phyloP scores from a whole-genome alignment of 768 basidiomycete species.

The Mycena amicta region DNA sequence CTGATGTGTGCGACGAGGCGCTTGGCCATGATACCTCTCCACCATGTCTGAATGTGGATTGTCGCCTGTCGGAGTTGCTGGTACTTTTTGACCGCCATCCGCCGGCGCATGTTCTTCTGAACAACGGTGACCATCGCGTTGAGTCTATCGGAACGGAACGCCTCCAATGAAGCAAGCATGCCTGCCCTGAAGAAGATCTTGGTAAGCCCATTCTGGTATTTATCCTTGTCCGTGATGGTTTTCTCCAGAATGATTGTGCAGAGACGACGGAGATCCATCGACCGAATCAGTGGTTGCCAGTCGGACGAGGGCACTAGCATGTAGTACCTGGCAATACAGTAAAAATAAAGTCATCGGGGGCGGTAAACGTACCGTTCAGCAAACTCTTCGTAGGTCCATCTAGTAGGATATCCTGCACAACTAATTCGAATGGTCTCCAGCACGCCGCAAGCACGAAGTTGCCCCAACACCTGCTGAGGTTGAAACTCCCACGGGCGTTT shows the following conservation, averaged over 20 bases:
- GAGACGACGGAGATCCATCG: slow-evolving; percentile 75
- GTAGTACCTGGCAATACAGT: slow-evolving; percentile 70
- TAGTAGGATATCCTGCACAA: slow-evolving; percentile 97
- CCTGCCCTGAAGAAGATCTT: slow-evolving; percentile 99
- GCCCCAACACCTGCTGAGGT: slow-evolving; percentile 92
- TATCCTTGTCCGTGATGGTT: slow-evolving; percentile 91
- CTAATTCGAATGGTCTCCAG: slow-evolving; percentile 98
- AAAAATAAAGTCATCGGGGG: neutral
- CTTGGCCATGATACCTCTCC: slow-evolving; percentile 84
- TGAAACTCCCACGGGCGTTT: slow-evolving; percentile 98
- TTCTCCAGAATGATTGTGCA: slow-evolving; percentile 83
- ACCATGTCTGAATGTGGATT: slow-evolving; percentile 91
- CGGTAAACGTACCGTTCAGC: slow-evolving; percentile 77
- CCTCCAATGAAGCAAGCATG: slow-evolving; percentile 95
- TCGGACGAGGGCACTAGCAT: slow-evolving; percentile 88
- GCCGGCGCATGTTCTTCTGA: slow-evolving; percentile 94
- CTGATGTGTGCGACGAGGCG: slow-evolving; percentile 71
- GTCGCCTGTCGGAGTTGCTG: slow-evolving; percentile 68
- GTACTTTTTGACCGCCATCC: slow-evolving; percentile 83
- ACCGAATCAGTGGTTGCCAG: slow-evolving; percentile 86
- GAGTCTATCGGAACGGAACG: slow-evolving; percentile 83
- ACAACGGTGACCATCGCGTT: slow-evolving; percentile 92
- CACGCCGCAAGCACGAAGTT: slow-evolving; percentile 97
- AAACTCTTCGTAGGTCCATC: slow-evolving; percentile 99
- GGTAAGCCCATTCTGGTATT: slow-evolving; percentile 94